Conservation (phyloP, 495 filamentous ascomycete species). For the Rhizodiscina lignyota region DNA sequence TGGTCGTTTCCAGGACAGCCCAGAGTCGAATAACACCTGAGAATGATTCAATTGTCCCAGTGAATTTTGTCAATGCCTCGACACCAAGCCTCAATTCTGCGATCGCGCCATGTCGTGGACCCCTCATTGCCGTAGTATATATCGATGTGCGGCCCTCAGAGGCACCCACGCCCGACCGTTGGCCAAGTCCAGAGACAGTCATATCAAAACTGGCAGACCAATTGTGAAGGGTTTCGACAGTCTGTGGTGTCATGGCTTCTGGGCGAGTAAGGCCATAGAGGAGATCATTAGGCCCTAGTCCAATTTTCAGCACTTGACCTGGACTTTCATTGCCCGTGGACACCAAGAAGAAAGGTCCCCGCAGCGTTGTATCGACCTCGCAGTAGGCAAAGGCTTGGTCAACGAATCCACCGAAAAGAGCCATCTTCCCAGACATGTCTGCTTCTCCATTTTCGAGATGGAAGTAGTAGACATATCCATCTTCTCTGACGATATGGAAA, state of each 20-base stretch:
- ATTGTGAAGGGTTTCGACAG: constrained; percentile 50
- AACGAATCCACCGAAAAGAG: constrained; percentile 43
- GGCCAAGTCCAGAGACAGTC: constrained; percentile 20
- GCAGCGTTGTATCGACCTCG: constrained; percentile 20
- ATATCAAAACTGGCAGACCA: constrained; percentile 74
- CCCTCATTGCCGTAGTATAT: constrained; percentile 9
- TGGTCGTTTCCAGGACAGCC: no score
- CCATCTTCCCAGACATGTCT: constrained; percentile 24
- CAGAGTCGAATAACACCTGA: no score
- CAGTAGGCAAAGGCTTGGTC: constrained; percentile 49
- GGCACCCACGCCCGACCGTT: background rate
- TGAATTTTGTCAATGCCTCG: background rate
- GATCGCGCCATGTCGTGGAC: constrained; percentile 1
- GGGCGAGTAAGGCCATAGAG: background rate
- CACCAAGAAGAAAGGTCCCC: constrained; percentile 57
- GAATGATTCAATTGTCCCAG: background rate
- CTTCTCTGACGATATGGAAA: constrained; percentile 26
- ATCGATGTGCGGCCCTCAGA: constrained; percentile 5
- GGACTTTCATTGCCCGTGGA: constrained; percentile 68
- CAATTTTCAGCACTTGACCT: constrained; percentile 26
- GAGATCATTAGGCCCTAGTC: constrained; percentile 1
- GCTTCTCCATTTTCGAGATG: constrained; percentile 21
- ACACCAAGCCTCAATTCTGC: background rate
- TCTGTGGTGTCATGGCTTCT: constrained; percentile 23
- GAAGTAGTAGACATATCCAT: constrained; percentile 37